phyloP scores from a whole-genome alignment of 257 asterid species.

The Plantago elongata region DNA sequence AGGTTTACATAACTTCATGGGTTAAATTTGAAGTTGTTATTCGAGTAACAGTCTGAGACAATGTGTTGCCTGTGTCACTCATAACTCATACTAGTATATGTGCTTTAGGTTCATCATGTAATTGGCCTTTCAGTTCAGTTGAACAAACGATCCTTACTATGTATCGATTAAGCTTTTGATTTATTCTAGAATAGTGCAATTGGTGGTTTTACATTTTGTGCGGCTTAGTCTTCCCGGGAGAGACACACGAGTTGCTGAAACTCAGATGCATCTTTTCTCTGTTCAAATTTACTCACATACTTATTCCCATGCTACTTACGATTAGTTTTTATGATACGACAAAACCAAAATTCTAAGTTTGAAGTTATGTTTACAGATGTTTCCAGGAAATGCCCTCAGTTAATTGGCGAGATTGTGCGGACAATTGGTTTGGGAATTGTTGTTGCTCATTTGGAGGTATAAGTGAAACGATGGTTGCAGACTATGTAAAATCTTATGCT shows the following conservation, averaged over 20 bases:
- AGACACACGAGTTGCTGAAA: background rate
- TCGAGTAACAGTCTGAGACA: background rate
- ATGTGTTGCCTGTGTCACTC: no score
- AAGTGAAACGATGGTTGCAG: constrained; percentile 69
- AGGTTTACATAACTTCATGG: background rate
- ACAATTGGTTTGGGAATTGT: constrained; percentile 96
- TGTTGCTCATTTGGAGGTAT: constrained; percentile 92
- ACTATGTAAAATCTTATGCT: constrained; percentile 55
- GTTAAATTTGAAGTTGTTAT: background rate
- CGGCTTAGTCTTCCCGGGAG: background rate
- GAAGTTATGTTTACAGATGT: constrained; percentile 30
- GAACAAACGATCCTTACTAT: no score
- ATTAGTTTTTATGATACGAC: constrained; percentile 4
- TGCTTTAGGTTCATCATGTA: no score
- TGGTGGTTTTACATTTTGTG: background rate
- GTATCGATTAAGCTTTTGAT: no score
- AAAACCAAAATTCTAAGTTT: background rate
- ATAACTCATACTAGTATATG: no score
- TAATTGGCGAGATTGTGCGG: constrained; percentile 91
- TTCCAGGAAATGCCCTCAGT: constrained; percentile 89
- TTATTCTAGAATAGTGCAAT: no score
- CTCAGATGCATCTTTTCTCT: background rate
- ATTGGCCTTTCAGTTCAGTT: no score
- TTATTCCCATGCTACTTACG: background rate
- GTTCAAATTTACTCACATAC: background rate